Base-by-base conservation (phyloP, 2,329 filamentous ascomycete genomes). In the Ascosphaera apis region DNA sequence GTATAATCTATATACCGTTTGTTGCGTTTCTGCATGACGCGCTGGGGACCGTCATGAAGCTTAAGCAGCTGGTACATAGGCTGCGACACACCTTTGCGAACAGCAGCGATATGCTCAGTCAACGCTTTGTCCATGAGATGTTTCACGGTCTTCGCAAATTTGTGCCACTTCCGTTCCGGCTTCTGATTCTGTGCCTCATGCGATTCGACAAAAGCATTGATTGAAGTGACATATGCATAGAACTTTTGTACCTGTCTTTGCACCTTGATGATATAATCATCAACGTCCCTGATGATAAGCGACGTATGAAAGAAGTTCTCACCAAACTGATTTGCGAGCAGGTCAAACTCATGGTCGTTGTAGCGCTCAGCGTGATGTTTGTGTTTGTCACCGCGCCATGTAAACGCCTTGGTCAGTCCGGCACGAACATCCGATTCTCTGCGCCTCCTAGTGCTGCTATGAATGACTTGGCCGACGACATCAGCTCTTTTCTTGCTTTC, bases 401-500 rank as follows among this genome's bases (percentile, higher is more conserved):
- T 82, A 55, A 95, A 91, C 1, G 82, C 82, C 48, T 91, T 84
- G 15, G 81, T 79, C 36, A 93, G 63, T 16, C 79, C 79, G n/a
- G 73, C 69, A 40, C 79, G 74, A 41, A 88, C 76, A 52, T 92
- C 82, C 0, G 81, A 86, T 44, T 92, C 81, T 49, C 91, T 91
- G 43, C 79, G 72, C 52, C 86, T 86, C 38, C 81, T 67, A 39
- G 76, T 66, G 31, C 53, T 67, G 21, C 21, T 25, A 11, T 25
- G 21, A 19, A 93, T 80, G 38, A 91, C 84, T 54, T 91, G 78
- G 3, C 82, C 83, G 16, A 95, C 80, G 33, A 91, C 69, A 53
- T 93, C 82, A 40, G 86, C 83, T 36, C 91, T 84, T 58, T 86
- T 91, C 60, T 93, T 95, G 37, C 83, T 75, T 51, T 91, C 83